phyloP scores from a whole-genome alignment of 2,329 filamentous ascomycete genomes.

The Penicillium sp. region DNA sequence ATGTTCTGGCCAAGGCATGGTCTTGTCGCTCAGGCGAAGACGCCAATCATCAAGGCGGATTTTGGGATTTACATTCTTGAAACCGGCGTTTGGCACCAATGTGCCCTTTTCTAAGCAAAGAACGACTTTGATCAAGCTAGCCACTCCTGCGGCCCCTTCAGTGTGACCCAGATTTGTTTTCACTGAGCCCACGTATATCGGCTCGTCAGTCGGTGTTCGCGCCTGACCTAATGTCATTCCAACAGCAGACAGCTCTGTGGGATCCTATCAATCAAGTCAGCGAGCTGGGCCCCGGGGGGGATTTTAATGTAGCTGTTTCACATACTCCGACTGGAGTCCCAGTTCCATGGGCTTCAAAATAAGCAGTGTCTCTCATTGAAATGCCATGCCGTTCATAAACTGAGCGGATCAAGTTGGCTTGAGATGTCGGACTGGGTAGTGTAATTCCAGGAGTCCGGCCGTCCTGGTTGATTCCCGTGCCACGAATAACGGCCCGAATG shows the following conservation, averaged over 20 bases:
- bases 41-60: constrained; percentile 35
- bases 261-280: constrained; percentile 8
- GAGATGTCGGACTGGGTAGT: constrained; percentile 38
- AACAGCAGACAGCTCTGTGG: constrained; percentile 19
- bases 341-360: constrained; percentile 44
- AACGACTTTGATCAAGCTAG: constrained; percentile 49
- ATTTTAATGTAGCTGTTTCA: not conserved
- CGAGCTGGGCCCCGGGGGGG: rapidly evolving
- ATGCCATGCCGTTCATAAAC: constrained; percentile 33
- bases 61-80: constrained; percentile 43
- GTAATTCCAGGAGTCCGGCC: constrained; percentile 44
- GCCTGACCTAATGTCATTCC: constrained; percentile 17
- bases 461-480: constrained; percentile 29
- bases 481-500: constrained; percentile 27
- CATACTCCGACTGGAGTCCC: constrained; percentile 37
- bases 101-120: constrained; percentile 42
- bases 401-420: constrained; percentile 37
- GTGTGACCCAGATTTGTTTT: constrained; percentile 48
- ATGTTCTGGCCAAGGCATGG: constrained; percentile 22
- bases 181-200: constrained; percentile 30
- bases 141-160: constrained; percentile 52
- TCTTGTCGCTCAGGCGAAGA: constrained; percentile 15
- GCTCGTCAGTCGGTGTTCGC: constrained; percentile 14
- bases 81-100: constrained; percentile 48
- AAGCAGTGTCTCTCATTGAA: constrained; percentile 24